Base-by-base conservation (phyloP, 352 stramenopile species). In the Pythium rishiriense region DNA sequence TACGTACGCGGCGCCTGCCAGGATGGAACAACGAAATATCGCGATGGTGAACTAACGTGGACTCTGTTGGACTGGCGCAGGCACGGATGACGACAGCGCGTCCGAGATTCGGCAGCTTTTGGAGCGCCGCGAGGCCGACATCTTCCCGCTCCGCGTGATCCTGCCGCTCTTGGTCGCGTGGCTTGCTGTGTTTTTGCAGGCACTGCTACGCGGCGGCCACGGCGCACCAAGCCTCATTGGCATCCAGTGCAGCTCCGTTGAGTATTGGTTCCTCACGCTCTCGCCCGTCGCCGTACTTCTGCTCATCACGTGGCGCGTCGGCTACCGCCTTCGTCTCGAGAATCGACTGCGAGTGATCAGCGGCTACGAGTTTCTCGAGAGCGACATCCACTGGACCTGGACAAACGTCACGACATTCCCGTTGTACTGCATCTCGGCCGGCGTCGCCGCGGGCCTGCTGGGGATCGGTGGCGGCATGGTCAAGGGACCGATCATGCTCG, bases 381-480 rank as follows among this genome's bases (percentile, higher is more conserved):
- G 96, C 33, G 97, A 99, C 69, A 94, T 99, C 24, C 81, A 98
- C 78, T 99, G 96, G 96, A 92, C 96, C 60, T 79, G 74, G 42
- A 70, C 68, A 17, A 85, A 89, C 19, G 96, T 94, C 4, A 73
- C 98, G 25, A 65, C 96, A 5, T 99, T 99, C 78, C 97, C 97
- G 6, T 56, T 79, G 0, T 82, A 98, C 64, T 99, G 95, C 57
- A 85, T 91, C 43, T 77, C 98, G 19, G 97, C 97, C 2, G 97
- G 97, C 19, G 83, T 99, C 24, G 94, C 94, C 57, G 96, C 96
- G 14, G 97, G 97, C 15, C 80, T 99, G 39, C 89, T 99, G 60
- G 97, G 97, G 17, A 93, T 99, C 21, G 97, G 97, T 47, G 97
- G 97, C 42, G 97, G 97, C 43, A 99, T 99, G 76, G 94, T 99